Evolutionary conservation across 805 yeast genomes (phyloP).

Genomic region (Wickerhamomyces subpelliculosus): DNA sequence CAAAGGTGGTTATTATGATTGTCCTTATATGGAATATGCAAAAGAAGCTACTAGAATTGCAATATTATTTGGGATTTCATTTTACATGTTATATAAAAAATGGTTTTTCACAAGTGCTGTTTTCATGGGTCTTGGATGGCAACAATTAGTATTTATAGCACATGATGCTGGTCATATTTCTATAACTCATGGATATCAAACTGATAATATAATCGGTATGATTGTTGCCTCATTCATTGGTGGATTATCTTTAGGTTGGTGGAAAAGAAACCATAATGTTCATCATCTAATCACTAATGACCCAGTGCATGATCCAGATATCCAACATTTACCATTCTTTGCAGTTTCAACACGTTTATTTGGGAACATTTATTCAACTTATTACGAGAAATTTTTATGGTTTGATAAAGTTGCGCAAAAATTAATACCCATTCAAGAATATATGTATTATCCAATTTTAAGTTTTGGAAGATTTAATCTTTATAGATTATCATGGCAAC

Average conservation of each 20-base stretch:
- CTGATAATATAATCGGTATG: slow-evolving; percentile 71
- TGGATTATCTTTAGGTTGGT: slow-evolving; percentile 90
- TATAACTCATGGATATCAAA: slow-evolving; percentile 71
- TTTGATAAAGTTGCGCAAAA: slow-evolving; percentile 59
- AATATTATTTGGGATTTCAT: slow-evolving; percentile 43
- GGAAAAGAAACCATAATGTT: slow-evolving; percentile 92
- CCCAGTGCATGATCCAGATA: slow-evolving; percentile 91
- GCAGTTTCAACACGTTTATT: slow-evolving; percentile 74
- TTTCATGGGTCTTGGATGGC: slow-evolving; percentile 75
- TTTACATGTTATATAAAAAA: slow-evolving; percentile 38
- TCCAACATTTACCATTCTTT: slow-evolving; percentile 87
- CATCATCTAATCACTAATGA: slow-evolving; percentile 89
- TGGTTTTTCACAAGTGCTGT: slow-evolving; percentile 53
- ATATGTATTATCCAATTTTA: slow-evolving; percentile 70
- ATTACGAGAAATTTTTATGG: slow-evolving; percentile 60
- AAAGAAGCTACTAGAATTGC: slow-evolving; percentile 59
- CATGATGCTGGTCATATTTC: slow-evolving; percentile 89
- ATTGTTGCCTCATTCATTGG: slow-evolving; percentile 73
- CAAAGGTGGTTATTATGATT: slow-evolving; percentile 57
- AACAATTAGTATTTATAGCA: slow-evolving; percentile 79
- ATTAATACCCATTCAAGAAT: slow-evolving; percentile 59
- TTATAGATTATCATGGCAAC: slow-evolving; percentile 75
- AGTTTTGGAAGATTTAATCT: slow-evolving; percentile 82
- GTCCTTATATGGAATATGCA: slow-evolving; percentile 68
- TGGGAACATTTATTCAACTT: slow-evolving; percentile 69